phyloP scores from a whole-genome alignment of 306 rosid genomes.

The Trifolium dubium region DNA sequence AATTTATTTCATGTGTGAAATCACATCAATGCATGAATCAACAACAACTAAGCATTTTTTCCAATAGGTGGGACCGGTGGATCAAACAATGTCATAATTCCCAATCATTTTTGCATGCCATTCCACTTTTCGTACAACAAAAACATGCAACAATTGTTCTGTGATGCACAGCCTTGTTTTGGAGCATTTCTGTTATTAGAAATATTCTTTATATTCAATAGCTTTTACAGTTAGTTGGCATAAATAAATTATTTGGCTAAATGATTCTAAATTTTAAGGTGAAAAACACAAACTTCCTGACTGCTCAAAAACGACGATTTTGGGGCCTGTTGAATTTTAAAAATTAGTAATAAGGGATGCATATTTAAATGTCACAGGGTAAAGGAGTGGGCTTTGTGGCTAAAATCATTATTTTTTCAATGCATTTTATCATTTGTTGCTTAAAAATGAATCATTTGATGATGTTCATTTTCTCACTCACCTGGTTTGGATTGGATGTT shows the following conservation, averaged over 20 bases:
- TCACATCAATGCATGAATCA: background rate
- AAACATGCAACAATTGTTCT: background rate
- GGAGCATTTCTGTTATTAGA: slow-evolving; percentile 11
- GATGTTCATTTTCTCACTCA: slow-evolving; percentile 32
- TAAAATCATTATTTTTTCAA: slow-evolving; percentile 17
- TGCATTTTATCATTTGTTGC: slow-evolving; percentile 25
- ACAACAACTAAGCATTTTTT: background rate
- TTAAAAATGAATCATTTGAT: slow-evolving; percentile 15
- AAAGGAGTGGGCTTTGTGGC: slow-evolving; percentile 4
- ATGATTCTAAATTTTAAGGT: background rate
- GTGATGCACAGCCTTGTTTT: slow-evolving; percentile 18
- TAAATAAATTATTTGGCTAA: background rate
- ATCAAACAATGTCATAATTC: slow-evolving; percentile 15
- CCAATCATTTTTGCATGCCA: background rate
- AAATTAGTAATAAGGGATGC: slow-evolving; percentile 2
- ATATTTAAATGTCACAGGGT: slow-evolving; percentile 11
- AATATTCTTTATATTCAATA: slow-evolving; percentile 25
- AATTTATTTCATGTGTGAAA: background rate
- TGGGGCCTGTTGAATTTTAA: slow-evolving; percentile 19
- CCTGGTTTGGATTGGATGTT: slow-evolving; percentile 52
- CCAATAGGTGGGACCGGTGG: background rate
- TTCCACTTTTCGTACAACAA: background rate
- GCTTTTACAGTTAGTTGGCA: slow-evolving; percentile 14
- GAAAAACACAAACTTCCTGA: slow-evolving; percentile 1
- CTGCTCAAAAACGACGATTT: slow-evolving; percentile 13